Percentiles rank a stretch among this genome's conserved stretches.
Conservation (phyloP, 192 early-diverging fungal genomes). For the Backusella psychrophila region DNA sequence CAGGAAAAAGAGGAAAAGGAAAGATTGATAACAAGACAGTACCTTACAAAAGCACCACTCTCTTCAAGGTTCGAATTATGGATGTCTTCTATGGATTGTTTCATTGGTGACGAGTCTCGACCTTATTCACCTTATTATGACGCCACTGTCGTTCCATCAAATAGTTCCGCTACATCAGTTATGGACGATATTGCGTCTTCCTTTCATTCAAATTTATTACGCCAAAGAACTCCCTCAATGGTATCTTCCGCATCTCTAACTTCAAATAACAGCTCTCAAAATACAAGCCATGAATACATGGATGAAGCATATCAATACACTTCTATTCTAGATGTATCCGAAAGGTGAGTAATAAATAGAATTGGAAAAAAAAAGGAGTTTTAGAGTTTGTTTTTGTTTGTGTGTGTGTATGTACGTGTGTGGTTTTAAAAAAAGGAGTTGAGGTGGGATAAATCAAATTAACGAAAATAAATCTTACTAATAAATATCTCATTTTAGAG, state of each 20-base stretch:
- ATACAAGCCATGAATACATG: neutral
- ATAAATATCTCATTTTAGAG: slow-evolving; percentile 35
- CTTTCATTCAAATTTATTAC: neutral
- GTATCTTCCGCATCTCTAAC: neutral
- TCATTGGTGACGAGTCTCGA: neutral
- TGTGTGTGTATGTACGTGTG: too few relatives aligned
- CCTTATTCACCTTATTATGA: slow-evolving; percentile 11
- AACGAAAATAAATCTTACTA: neutral
- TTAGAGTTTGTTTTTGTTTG: neutral
- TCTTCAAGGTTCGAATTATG: neutral
- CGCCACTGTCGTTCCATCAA: neutral
- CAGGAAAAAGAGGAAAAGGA: neutral
- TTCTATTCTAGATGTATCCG: neutral
- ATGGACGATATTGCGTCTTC: neutral
- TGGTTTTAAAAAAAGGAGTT: neutral
- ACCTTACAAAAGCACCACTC: neutral
- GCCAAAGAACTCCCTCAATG: neutral
- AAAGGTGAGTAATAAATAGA: neutral
- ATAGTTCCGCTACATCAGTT: neutral
- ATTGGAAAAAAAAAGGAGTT: neutral
- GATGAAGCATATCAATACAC: neutral
- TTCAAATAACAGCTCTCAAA: neutral
- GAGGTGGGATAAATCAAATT: neutral
- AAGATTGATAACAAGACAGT: neutral
- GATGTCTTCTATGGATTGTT: neutral